Evolutionary conservation across 768 basidiomycete species (phyloP).

Genomic region (Hebeloma cylindrosporum): DNA sequence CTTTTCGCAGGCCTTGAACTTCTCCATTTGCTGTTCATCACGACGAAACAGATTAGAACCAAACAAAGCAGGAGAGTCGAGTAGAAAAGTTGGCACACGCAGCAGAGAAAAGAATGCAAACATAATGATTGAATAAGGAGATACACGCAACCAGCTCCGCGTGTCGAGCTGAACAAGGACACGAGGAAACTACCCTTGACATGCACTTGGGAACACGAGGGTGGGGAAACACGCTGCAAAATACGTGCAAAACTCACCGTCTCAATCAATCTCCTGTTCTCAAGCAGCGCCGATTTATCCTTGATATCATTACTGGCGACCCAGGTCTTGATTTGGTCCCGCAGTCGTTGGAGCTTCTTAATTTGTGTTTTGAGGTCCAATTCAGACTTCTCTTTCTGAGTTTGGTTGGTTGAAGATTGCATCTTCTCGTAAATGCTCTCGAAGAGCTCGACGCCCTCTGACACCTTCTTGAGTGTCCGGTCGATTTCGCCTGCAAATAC

Average conservation of each 20-base stretch:
- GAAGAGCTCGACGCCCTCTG: conserved; percentile 93
- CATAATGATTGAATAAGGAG: conserved; percentile 20
- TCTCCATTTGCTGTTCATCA: conserved; percentile 95
- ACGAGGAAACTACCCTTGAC: conserved; percentile 14
- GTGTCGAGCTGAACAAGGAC: conserved; percentile 13
- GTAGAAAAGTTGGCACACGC: conserved; percentile 24
- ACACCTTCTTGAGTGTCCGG: conserved; percentile 95
- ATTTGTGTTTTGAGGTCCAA: conserved; percentile 79
- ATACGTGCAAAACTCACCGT: conserved; percentile 61
- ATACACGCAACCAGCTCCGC: conserved; percentile 14
- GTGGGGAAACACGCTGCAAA: conserved; percentile 9
- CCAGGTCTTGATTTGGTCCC: conserved; percentile 99
- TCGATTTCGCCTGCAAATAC: conserved; percentile 86
- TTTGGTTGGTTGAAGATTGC: conserved; percentile 90
- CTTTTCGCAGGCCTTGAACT: conserved; percentile 99
- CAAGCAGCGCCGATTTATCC: conserved; percentile 90
- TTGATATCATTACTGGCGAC: conserved; percentile 97
- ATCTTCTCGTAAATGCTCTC: conserved; percentile 98
- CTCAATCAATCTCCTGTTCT: conserved; percentile 95
- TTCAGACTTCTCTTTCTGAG: conserved; percentile 55
- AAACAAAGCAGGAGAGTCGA: conserved; percentile 27
- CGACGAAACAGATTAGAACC: conserved; percentile 19
- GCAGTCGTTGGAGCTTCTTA: conserved; percentile 96
- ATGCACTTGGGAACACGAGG: conserved; percentile 7
- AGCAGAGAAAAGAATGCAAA: conserved; percentile 19